Percentiles rank a stretch among this genome's conserved stretches.
These are phyloP conservation scores for Fusarium caatingaense DNA, from an alignment of 2,329 filamentous ascomycete genomes.

Conservation along the genomic window DNA sequence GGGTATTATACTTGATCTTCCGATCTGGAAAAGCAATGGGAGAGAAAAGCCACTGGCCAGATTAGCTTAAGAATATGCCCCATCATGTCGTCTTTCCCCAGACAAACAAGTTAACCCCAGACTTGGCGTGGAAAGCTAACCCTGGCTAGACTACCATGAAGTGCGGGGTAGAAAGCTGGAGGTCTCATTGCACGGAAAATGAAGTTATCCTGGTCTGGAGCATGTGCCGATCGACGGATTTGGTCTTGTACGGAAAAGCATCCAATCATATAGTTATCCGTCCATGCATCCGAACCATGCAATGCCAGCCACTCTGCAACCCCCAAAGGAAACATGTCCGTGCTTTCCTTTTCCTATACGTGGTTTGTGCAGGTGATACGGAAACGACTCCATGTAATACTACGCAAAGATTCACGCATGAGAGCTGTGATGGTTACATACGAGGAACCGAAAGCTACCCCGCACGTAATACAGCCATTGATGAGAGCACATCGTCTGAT, in stretches of 20 bases:
- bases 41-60: constrained; percentile 3
- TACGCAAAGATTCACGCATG: constrained; percentile 1
- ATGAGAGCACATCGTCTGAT: neutral
- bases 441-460: constrained; percentile 3
- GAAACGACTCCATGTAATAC: constrained; percentile 14
- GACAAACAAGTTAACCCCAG: constrained; percentile 31
- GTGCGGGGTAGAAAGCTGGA: constrained; percentile 34
- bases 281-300: neutral
- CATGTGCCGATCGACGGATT: neutral
- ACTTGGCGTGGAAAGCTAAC: constrained; percentile 24
- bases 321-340: constrained; percentile 19
- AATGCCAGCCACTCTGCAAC: constrained; percentile 5
- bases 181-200: constrained; percentile 35
- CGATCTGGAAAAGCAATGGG: constrained; percentile 12
- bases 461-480: neutral
- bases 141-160: constrained; percentile 1
- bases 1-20: constrained; percentile 32
- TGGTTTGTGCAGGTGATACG: constrained; percentile 9
- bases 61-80: constrained; percentile 6
- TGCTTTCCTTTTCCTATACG: constrained; percentile 18
- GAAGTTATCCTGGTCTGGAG: neutral
- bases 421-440: constrained; percentile 1
- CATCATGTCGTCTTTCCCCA: constrained; percentile 24
- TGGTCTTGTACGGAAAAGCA: constrained; percentile 31
- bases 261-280: constrained; percentile 24